These are phyloP conservation scores for Solioccasus polychromus DNA, from an alignment of 768 basidiomycete genomes.

Conservation along the genomic window DNA sequence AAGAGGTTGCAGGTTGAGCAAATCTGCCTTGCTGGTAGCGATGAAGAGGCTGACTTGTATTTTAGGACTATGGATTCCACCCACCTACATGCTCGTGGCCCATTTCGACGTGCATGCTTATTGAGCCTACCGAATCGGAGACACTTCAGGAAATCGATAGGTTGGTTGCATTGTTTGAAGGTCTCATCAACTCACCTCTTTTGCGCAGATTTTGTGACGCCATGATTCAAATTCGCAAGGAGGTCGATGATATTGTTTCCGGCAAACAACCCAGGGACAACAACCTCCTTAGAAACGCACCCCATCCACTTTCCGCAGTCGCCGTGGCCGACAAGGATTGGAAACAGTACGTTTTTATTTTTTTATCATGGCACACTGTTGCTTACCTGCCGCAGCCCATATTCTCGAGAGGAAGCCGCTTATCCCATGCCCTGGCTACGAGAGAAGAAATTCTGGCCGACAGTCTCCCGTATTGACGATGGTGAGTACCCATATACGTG, in stretches of 20 bases:
- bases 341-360: slow-evolving; percentile 60
- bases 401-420: slow-evolving; percentile 85
- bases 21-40: background rate
- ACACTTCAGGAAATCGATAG: slow-evolving; percentile 89
- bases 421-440: slow-evolving; percentile 82
- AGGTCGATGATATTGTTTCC: slow-evolving; percentile 81
- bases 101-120: slow-evolving; percentile 93
- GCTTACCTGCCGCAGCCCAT: slow-evolving; percentile 55
- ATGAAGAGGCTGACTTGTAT: background rate
- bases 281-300: slow-evolving; percentile 92
- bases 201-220: slow-evolving; percentile 87
- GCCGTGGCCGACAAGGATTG: slow-evolving; percentile 74
- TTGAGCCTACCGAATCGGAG: slow-evolving; percentile 97
- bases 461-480: slow-evolving; percentile 89
- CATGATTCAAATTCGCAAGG: slow-evolving; percentile 93
- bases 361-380: slow-evolving; percentile 1
- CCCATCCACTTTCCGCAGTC: slow-evolving; percentile 81
- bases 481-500: slow-evolving; percentile 47
- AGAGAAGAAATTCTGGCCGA: slow-evolving; percentile 96
- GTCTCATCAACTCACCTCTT: background rate
- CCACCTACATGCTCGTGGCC: slow-evolving; percentile 99
- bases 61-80: slow-evolving; percentile 87
- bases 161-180: slow-evolving; percentile 32
- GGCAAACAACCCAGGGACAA: slow-evolving; percentile 90
- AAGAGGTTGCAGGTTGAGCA: slow-evolving; percentile 85